phyloP scores from a whole-genome alignment of 345 rosid genomes.

The Eucalyptus decipiens region DNA sequence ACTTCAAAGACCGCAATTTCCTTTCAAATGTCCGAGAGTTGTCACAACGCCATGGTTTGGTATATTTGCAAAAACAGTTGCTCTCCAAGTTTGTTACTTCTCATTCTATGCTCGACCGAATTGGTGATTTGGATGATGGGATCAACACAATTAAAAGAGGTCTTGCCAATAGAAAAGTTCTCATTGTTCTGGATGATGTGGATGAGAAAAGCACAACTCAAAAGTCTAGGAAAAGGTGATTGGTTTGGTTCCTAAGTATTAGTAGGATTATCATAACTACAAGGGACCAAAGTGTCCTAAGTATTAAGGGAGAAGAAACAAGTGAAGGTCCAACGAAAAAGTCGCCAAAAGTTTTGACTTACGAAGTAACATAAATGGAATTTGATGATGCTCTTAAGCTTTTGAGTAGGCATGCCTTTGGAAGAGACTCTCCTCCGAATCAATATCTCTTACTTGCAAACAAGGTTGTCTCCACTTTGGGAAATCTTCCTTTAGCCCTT shows the following conservation, averaged over 20 bases:
- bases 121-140: too few species aligned
- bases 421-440: neutral
- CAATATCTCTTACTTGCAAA: accelerated
- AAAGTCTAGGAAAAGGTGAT: accelerated
- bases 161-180: accelerated
- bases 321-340: accelerated
- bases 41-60: neutral
- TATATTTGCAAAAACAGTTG: neutral
- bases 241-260: too few species aligned
- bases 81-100: too few species aligned
- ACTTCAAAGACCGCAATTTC: neutral
- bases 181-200: too few species aligned
- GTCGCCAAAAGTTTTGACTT: accelerated
- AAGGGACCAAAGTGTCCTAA: neutral
- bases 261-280: too few species aligned
- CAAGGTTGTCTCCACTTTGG: accelerated
- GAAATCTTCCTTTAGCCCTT: neutral
- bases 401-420: neutral
- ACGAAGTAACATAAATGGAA: accelerated
- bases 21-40: neutral
- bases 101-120: too few species aligned
- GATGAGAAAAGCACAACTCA: accelerated
- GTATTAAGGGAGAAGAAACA: accelerated
- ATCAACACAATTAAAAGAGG: too few species aligned
- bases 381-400: neutral